A percentile compares a stretch with the other conserved stretches of the same genome.
These are phyloP conservation scores for Picochlorum sp. DNA, from an alignment of 139 green algal species.

Conservation along the genomic window DNA sequence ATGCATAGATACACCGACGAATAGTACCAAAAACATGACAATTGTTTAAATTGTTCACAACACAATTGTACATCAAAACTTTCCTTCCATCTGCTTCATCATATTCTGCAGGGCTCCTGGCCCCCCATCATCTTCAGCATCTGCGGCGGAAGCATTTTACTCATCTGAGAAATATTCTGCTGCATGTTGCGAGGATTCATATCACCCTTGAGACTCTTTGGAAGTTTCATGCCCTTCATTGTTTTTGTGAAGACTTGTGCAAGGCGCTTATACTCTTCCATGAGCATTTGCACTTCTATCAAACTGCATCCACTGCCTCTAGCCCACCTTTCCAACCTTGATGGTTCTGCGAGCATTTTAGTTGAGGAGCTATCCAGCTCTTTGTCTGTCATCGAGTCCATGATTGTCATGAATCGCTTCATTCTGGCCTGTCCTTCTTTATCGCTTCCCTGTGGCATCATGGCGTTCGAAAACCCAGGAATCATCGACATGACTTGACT, in stretches of 20 bases:
- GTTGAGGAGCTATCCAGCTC: slow-evolving; percentile 54
- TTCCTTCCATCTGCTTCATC: slow-evolving; percentile 80
- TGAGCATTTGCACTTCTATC: slow-evolving; percentile 53
- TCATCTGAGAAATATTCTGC: slow-evolving; percentile 62
- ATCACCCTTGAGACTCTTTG: slow-evolving; percentile 65
- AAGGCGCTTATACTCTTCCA: slow-evolving; percentile 91
- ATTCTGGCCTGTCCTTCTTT: slow-evolving; percentile 77
- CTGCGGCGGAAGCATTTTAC: slow-evolving; percentile 74
- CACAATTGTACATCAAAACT: slow-evolving; percentile 10
- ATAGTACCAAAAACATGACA: neutral
- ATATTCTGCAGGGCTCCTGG: slow-evolving; percentile 63
- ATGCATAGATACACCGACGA: neutral
- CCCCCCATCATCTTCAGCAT: slow-evolving; percentile 97
- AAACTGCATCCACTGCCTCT: slow-evolving; percentile 7
- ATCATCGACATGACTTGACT: slow-evolving; percentile 93
- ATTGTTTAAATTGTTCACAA: neutral
- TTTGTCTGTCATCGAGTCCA: slow-evolving; percentile 94
- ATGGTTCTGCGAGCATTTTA: slow-evolving; percentile 35
- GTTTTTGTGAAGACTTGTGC: slow-evolving; percentile 68
- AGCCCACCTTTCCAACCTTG: slow-evolving; percentile 22
- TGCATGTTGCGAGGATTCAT: slow-evolving; percentile 74
- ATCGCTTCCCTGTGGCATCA: slow-evolving; percentile 68
- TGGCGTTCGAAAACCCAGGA: slow-evolving; percentile 75
- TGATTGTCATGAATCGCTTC: slow-evolving; percentile 93
- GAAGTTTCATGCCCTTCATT: slow-evolving; percentile 88